phyloP scores from a whole-genome alignment of 805 yeast species.

The Cyberlindnera meyerae region DNA sequence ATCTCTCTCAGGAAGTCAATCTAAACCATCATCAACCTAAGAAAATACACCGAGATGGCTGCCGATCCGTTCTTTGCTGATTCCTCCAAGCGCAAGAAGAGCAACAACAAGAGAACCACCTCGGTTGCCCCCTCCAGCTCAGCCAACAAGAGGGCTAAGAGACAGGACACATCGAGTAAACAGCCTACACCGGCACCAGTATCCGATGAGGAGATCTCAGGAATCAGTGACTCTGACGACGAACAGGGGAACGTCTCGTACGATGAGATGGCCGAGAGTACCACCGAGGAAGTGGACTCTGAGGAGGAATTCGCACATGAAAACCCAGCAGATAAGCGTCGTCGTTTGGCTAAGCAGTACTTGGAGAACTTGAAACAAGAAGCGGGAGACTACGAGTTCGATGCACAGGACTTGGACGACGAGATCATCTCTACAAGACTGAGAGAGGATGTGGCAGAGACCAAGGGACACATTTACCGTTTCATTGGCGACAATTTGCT shows the following conservation, averaged over 20 bases:
- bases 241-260: conserved; percentile 37
- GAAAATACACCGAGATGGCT: no score
- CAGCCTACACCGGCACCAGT: conserved; percentile 2
- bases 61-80: conserved; percentile 61
- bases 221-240: conserved; percentile 44
- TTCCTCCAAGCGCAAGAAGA: conserved; percentile 42
- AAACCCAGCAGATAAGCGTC: conserved; percentile 86
- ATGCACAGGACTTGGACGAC: conserved; percentile 86
- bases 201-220: conserved; percentile 52
- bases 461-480: conserved; percentile 77
- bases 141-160: conserved; percentile 11
- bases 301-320: conserved; percentile 75
- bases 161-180: conserved; percentile 3
- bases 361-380: conserved; percentile 70
- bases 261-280: conserved; percentile 25
- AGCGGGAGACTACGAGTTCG: conserved; percentile 52
- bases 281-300: conserved; percentile 43
- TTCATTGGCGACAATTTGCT: conserved; percentile 50
- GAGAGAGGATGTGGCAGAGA: conserved; percentile 85
- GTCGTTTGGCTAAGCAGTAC: conserved; percentile 91
- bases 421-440: conserved; percentile 80
- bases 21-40: no score
- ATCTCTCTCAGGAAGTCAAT: no score
- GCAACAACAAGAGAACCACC: conserved; percentile 15
- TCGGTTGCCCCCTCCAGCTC: conserved; percentile 9